phyloP scores from a whole-genome alignment of 2,329 filamentous ascomycete species.

The Cryphonectria parasitica region DNA sequence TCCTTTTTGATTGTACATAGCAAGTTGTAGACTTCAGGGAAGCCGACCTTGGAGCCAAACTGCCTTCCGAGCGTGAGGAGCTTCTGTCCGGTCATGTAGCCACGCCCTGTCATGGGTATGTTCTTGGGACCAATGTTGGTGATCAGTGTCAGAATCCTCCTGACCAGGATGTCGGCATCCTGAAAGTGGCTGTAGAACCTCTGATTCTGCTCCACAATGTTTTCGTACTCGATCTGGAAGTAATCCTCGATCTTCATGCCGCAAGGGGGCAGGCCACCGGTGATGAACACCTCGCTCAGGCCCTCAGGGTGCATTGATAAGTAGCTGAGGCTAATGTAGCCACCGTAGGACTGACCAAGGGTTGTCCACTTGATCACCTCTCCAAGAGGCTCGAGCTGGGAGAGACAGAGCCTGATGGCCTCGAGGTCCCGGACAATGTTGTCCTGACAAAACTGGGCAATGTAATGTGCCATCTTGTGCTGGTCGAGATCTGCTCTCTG shows the following conservation, averaged over 20 bases:
- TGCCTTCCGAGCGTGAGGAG: constrained; percentile 63
- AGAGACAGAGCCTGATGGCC: constrained; percentile 64
- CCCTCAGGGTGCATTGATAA: constrained; percentile 68
- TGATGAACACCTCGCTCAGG: constrained; percentile 65
- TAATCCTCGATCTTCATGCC: constrained; percentile 63
- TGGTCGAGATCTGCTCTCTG: constrained; percentile 53
- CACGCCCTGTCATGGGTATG: constrained; percentile 49
- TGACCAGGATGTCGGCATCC: constrained; percentile 65
- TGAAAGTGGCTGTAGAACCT: constrained; percentile 69
- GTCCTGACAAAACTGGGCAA: constrained; percentile 71
- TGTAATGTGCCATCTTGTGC: constrained; percentile 63
- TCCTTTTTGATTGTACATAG: constrained; percentile 33
- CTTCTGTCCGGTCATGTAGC: constrained; percentile 59
- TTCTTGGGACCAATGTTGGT: constrained; percentile 8
- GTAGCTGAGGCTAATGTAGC: constrained; percentile 73
- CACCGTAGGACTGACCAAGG: constrained; percentile 74
- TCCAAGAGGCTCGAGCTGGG: background rate
- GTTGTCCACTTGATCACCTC: constrained; percentile 63
- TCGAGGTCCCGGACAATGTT: constrained; percentile 76
- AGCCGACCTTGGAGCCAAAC: constrained; percentile 51
- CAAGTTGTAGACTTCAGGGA: constrained; percentile 20
- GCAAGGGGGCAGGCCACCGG: constrained; percentile 70
- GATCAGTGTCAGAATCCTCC: constrained; percentile 36
- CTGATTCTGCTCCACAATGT: constrained; percentile 62
- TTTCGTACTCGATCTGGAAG: constrained; percentile 61